Evolutionary conservation across 495 filamentous ascomycete species (phyloP), one percentile per base, ranked within the genome.

Genomic region (Penicillium ochrochloron): DNA sequence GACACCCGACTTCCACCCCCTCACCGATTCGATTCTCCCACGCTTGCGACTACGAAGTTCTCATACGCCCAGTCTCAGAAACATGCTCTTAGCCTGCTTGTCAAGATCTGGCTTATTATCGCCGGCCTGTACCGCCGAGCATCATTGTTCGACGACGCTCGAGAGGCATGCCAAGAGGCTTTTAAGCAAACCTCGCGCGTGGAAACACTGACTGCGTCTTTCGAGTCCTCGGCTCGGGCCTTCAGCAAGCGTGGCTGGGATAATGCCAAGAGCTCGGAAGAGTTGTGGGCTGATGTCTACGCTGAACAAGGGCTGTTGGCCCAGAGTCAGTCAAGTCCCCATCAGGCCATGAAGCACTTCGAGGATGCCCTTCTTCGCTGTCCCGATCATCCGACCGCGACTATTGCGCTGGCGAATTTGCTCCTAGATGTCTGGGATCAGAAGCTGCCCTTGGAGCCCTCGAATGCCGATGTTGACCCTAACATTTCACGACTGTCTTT

Each of bases 21-120:
- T 14, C 75, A 80, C 57, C 80, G 81, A 12, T 81, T 80, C 54
- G 76, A 79, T 31, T 83, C 78, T 39, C 80, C 78, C 3, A 78
- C 82, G 34, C 61, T 73, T 57, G 71, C 76, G 8, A 64, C 73
- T 41, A 78, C 75, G 59, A 75, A 76, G 64, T 77, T 80, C 35
- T 68, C 80, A 35, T 61, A 73, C 54, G 53, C 75, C 39, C 73
- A 82, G 69, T 73, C 73, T 39, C 81, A 84, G 64, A 85, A 86
- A 57, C 86, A 85, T 62, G 81, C 88, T 25, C 82, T 83, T 37
- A 82, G 82, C 6, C 75, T 89, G 67, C 82, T 97, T 7, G 81
- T 90, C n/a, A 88, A 86, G 59, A 86, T 96, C 25, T 99, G 95
- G 95, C 83, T 97, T 14, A 88, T 93, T 63, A 93, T 97, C 53